These are phyloP conservation scores for Fusarium keratoplasticum DNA, from an alignment of 2,329 filamentous ascomycete genomes.

Conservation along the genomic window DNA sequence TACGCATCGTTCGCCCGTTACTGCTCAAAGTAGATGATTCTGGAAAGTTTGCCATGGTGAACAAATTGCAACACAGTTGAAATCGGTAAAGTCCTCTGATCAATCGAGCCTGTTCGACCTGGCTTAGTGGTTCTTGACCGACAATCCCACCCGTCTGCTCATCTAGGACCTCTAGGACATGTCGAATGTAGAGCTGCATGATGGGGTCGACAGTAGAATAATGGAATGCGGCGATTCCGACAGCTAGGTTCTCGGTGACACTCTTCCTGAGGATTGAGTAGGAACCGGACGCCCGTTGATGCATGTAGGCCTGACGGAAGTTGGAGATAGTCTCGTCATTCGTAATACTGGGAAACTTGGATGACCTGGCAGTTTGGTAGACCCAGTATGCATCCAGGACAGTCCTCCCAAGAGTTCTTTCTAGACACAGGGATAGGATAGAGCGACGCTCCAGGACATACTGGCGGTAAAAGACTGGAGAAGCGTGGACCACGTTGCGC, in stretches of 20 bases:
- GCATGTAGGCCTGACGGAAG: not conserved
- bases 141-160: not conserved
- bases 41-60: not conserved
- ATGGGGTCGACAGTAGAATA: not conserved
- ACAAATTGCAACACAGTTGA: slow-evolving; percentile 2
- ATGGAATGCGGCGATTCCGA: not conserved
- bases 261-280: not conserved
- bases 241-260: not conserved
- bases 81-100: slow-evolving; percentile 2
- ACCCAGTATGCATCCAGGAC: not conserved
- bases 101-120: not conserved
- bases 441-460: not conserved
- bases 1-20: not conserved
- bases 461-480: not conserved
- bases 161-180: not conserved
- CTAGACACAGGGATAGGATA: not conserved
- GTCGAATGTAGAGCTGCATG: not conserved
- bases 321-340: not conserved
- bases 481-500: not conserved
- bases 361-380: not conserved
- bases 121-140: not conserved
- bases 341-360: not conserved
- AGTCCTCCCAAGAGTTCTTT: not conserved
- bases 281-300: not conserved
- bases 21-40: not conserved